Conservation (phyloP, 2,329 filamentous ascomycete species). For the Ceratocystis smalleyi region DNA sequence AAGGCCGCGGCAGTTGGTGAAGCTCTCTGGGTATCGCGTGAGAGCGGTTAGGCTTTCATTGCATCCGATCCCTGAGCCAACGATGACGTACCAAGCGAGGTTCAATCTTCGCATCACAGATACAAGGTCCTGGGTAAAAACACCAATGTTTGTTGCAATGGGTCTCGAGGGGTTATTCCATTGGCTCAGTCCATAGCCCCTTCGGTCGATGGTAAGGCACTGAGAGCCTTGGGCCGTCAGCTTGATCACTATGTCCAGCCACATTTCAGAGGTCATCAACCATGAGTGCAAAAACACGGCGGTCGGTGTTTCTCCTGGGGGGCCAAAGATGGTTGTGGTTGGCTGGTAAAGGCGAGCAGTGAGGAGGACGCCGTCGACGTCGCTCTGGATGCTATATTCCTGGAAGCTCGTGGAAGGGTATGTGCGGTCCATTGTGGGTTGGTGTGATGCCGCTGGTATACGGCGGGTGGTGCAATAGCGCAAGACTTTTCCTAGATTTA, state of each 20-base stretch:
- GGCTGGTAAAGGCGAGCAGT: neutral
- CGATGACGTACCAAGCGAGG: slow-evolving; percentile 4
- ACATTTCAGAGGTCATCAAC: slow-evolving; percentile 7
- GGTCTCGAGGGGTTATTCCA: neutral
- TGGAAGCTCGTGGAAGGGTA: neutral
- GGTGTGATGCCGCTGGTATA: neutral
- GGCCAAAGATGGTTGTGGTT: neutral
- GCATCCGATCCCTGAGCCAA: slow-evolving; percentile 12
- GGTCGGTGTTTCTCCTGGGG: neutral
- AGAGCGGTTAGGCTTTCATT: slow-evolving; percentile 4
- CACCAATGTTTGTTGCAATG: neutral
- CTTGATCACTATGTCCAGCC: neutral
- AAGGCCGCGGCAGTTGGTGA: slow-evolving; percentile 4
- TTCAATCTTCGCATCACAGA: neutral
- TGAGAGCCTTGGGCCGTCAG: neutral
- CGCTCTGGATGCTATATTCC: neutral
- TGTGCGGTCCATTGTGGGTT: neutral
- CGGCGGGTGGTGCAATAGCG: no score
- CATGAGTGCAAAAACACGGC: slow-evolving; percentile 10
- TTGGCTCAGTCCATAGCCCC: slow-evolving; percentile 4
- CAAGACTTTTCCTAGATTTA: no score
- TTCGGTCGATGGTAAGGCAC: slow-evolving; percentile 6
- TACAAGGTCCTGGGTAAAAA: neutral
- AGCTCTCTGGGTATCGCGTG: neutral
- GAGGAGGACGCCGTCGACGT: neutral